Evolutionary conservation across 352 stramenopile genomes (phyloP).

Genomic region (Blastocystis sp.): DNA sequence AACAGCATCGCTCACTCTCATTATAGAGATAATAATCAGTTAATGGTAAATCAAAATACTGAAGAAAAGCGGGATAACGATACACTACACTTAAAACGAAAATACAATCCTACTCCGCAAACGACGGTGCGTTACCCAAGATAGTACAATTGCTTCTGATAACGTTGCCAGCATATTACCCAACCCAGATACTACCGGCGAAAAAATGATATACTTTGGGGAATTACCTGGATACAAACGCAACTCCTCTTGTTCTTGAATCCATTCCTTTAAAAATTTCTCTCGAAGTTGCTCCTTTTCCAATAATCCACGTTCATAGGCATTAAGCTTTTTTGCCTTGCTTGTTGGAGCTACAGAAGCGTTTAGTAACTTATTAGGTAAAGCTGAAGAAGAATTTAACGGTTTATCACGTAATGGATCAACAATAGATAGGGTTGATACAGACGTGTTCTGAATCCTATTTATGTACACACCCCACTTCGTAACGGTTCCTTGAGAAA

Average conservation of each 20-base stretch:
- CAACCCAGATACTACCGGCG: constrained; percentile 1
- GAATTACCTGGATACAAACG: background rate
- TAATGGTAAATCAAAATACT: constrained; percentile 31
- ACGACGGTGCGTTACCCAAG: constrained; percentile 44
- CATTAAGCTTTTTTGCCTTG: background rate
- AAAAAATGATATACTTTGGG: constrained; percentile 2
- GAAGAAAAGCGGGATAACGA: background rate
- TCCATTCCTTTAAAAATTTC: background rate
- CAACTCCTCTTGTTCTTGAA: constrained; percentile 2
- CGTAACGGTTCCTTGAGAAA: too few species aligned
- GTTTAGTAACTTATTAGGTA: too few species aligned
- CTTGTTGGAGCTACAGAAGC: background rate
- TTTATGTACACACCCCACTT: too few species aligned
- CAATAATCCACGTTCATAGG: constrained; percentile 19
- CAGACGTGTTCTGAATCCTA: too few species aligned
- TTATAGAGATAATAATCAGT: background rate
- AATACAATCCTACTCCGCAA: background rate
- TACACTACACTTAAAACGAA: background rate
- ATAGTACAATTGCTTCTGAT: constrained; percentile 44
- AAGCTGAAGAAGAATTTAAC: too few species aligned
- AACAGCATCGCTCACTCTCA: background rate
- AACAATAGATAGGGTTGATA: too few species aligned
- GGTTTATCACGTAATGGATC: too few species aligned
- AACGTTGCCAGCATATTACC: constrained; percentile 33
- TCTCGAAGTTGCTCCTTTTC: constrained; percentile 11